Base-by-base conservation (phyloP, 73 alveolate species). In the Paramecium octaurelia region DNA sequence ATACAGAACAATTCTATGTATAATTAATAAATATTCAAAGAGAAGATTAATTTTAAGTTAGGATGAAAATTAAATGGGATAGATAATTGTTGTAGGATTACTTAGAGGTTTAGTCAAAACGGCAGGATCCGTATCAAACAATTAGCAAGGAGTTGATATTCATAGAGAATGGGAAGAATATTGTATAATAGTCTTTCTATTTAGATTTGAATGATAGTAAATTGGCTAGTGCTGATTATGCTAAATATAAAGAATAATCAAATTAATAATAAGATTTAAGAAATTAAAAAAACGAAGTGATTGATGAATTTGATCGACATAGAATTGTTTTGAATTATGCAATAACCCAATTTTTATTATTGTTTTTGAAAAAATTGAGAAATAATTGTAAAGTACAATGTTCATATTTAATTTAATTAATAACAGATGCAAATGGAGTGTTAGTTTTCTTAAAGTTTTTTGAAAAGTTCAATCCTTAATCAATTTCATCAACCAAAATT, bases 351-450 rank as follows among this genome's bases (percentile, higher is more conserved):
- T 94, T 96, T 71, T 59, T 96, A 18, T 88, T 96, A 2, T 31
- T 92, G 59, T 50, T 96, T 40, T 89, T 93, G 73, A 86, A 83
- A 42, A 92, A 92, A 58, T 86, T 96, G 48, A 95, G 93, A 68
- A 58, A 85, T 87, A 96, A 96, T 85, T 92, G 95, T 86, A 76
- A 94, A 2, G 90, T 95, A 36, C 80, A 96, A 83, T 88, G 88
- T 46, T 76, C 95, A 48, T 96, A 96, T 29, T 64, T 96, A 34
- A 88, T 95, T 23, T 68, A 95, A 60, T 85, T 96, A 10, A 94
- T 96, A 38, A 96, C 96, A 40, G 98, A 96, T 94, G 98, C 98
- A 11, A 96, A 96, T 92, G 98, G 98, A 1, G 95, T 96, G 8
- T 64, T 94, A 50, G 98, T 94, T 1, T 92, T 96, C 23, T 93